Evolutionary conservation across 768 basidiomycete species (phyloP), one percentile per base, ranked within the genome.

Genomic region (Tephrocybe sp.): DNA sequence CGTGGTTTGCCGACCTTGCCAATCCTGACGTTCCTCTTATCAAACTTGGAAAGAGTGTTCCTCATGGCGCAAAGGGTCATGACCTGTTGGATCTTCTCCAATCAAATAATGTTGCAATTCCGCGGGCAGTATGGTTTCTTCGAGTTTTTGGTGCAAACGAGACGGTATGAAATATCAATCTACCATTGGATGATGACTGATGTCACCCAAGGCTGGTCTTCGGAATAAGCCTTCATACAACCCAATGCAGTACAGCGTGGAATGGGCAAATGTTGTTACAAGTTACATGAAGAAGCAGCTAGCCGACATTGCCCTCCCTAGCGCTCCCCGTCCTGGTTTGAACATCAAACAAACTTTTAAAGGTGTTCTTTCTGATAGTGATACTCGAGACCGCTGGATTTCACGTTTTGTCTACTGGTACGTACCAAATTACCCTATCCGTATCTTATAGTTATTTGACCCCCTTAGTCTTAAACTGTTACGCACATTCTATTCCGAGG

Each of bases 121-220:
- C 86, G 1, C 78, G 91, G 38, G 91, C 91, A 3, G 82, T 92
- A 6, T 94, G 91, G 91, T 88, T 92, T 61, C 72, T 93, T 22
- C 79, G 91, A 16, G 89, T 91, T 3, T 82, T 91, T 58, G 91
- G 91, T 21, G 89, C 86, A 16, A 91, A 92, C 57, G 91, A 94
- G 67, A 89, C 87, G 42, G 89, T 90, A 54, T 38, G 47, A 15
- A 13, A 13, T 25, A 37, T 42, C 22, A 42, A 42, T 38, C 19
- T n/a, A 19, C 42, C 29, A 46, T n/a, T n/a, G n/a, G n/a, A n/a
- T n/a, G 18, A 44, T 16, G n/a, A 13, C 24, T 51, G 16, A 51
- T 50, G 13, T 55, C 33, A 39, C 22, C 42, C 23, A 19, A 42
- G 88, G 81, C 85, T 18, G 88, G 86, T 23, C 66, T 89, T 34